phyloP scores from a whole-genome alignment of 1,284 basidiomycete species.

The Vanrija humicola region DNA sequence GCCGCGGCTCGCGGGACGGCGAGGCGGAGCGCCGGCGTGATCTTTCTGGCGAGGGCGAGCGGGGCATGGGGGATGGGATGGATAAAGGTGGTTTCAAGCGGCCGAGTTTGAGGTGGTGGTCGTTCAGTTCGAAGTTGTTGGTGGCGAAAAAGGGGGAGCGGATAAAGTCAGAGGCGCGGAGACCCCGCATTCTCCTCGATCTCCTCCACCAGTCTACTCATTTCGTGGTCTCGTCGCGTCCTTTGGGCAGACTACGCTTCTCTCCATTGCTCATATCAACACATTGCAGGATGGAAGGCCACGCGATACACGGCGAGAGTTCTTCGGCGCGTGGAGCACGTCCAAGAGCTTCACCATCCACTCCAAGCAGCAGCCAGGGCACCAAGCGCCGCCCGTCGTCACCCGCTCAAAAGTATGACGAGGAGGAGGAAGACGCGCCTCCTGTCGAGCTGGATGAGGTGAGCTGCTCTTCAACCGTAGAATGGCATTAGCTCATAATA shows the following conservation, averaged over 20 bases:
- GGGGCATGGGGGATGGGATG: constrained; percentile 23
- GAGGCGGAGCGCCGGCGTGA: constrained; percentile 12
- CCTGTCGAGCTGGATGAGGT: constrained; percentile 30
- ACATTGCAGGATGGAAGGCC: not conserved
- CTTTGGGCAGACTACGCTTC: not conserved
- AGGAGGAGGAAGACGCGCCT: constrained; percentile 14
- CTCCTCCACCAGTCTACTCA: too few species aligned
- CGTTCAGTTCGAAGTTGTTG: not conserved
- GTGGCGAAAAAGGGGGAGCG: not conserved
- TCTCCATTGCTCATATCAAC: not conserved
- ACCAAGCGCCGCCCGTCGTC: constrained; percentile 1
- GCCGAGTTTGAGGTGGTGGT: not conserved
- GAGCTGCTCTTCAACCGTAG: too few species aligned
- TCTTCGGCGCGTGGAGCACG: not conserved
- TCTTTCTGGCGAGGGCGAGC: constrained; percentile 29
- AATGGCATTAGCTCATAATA: too few species aligned
- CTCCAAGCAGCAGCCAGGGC: not conserved
- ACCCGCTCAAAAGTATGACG: not conserved
- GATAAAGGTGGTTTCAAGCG: not conserved
- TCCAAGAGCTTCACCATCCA: not conserved
- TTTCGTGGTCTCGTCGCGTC: not conserved
- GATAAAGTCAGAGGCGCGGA: not conserved
- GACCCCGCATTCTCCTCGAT: too few species aligned
- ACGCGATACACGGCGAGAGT: not conserved
- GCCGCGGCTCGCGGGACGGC: not conserved